Evolutionary conservation across 331 rosid genomes (phyloP), one percentile per base, ranked within the genome.

Genomic region (Pyracantha coccinea): DNA sequence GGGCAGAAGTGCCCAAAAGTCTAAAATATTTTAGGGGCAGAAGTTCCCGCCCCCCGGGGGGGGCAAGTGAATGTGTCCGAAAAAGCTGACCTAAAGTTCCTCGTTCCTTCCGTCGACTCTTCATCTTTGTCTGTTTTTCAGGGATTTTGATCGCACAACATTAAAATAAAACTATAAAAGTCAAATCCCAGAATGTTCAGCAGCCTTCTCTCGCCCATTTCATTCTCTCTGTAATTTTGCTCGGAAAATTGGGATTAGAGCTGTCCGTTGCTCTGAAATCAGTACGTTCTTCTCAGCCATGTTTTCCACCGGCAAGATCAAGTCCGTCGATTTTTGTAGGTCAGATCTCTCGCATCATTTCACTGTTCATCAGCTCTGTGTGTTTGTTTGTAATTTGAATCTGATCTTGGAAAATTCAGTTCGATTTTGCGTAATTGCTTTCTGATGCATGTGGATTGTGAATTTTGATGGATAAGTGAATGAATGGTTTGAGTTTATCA

Each of bases 281-380:
- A 2, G 3, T 28, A 28, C 3, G 3, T 57, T 57, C 3, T 20
- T 57, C 63, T 77, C 78, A 53, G 47, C 76, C 90, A 92, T 92
- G 98, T 31, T 87, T 75, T 80, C 93, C 19, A 6, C 90, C 16
- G 78, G 86, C 85, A 90, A 84, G 88, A 24, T 92, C 90, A 92
- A 89, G 76, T 89, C 95, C 75, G 93, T 92, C 45, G 98, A 92
- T 80, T 92, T 92, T 73, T 92, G 90, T 88, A 89, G 98, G 98
- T 92, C 31, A 54, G 79, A 74, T 85, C 88, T 75, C 82, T 25
- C 20, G 13, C 62, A 20, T 74, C 24, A 19, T 70, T 20, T 69
- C 31, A 21, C 50, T 60, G 6, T 54, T 28, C 65, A 60, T 60
- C 10, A 13, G 10, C 35, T 21, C 44, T 27, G 1, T 69, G 10